These are phyloP conservation scores for Paspalum vaginatum DNA, from an alignment of 176 grass and related monocot species.

Conservation along the genomic window DNA sequence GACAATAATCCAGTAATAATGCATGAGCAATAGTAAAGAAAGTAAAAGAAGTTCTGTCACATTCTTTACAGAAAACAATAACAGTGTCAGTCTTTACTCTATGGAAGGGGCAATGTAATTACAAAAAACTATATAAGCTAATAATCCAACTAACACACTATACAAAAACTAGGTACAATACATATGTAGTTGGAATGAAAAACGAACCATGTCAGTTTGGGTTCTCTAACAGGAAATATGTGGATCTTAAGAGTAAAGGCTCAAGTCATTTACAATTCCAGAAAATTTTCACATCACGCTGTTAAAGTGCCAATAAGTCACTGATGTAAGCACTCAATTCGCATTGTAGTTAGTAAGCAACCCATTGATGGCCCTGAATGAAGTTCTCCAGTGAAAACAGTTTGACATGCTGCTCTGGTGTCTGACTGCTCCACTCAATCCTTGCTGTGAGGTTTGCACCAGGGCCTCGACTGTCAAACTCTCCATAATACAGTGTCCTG, in stretches of 20 bases:
- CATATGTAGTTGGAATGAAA: background rate
- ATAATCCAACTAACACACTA: slow-evolving; percentile 3
- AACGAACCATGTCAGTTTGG: background rate
- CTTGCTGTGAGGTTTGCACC: slow-evolving; percentile 64
- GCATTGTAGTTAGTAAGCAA: slow-evolving; percentile 18
- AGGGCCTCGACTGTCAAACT: slow-evolving; percentile 68
- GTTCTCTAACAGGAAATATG: slow-evolving; percentile 14
- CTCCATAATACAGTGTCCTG: slow-evolving; percentile 70
- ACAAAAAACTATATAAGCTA: slow-evolving; percentile 1
- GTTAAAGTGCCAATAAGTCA: slow-evolving; percentile 16
- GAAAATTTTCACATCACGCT: background rate
- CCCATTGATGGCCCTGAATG: slow-evolving; percentile 82
- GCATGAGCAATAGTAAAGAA: background rate
- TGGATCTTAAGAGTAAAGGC: background rate
- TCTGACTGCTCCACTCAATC: slow-evolving; percentile 74
- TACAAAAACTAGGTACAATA: background rate
- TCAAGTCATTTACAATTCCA: background rate
- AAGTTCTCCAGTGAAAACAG: slow-evolving; percentile 80
- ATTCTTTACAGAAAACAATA: background rate
- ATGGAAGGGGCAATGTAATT: slow-evolving; percentile 4
- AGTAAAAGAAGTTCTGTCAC: background rate
- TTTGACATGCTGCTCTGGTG: slow-evolving; percentile 46
- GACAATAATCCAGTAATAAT: background rate
- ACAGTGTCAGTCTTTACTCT: background rate
- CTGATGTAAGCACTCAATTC: slow-evolving; percentile 9